These are phyloP conservation scores for Fomitopsis serialis DNA, from an alignment of 768 basidiomycete genomes.

Conservation along the genomic window DNA sequence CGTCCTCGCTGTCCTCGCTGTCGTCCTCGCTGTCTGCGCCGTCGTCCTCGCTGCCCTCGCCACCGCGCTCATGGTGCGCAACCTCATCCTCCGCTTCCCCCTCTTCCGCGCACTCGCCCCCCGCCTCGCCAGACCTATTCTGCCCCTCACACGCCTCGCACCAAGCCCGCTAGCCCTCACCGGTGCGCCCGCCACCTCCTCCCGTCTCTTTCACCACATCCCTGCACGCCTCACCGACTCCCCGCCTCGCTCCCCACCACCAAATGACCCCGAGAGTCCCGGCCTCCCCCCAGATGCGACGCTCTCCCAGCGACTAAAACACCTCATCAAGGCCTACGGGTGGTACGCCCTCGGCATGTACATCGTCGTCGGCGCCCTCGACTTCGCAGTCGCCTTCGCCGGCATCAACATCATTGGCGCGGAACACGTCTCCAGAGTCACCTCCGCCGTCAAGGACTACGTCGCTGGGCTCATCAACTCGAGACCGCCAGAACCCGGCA, in stretches of 20 bases:
- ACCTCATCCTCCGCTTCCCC: slow-evolving; percentile 41
- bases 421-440: slow-evolving; percentile 76
- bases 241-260: slow-evolving; percentile 27
- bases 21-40: background rate
- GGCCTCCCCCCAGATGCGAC: slow-evolving; percentile 43
- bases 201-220: slow-evolving; percentile 47
- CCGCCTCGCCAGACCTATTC: slow-evolving; percentile 36
- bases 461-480: slow-evolving; percentile 40
- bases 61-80: slow-evolving; percentile 11
- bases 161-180: slow-evolving; percentile 25
- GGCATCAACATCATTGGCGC: slow-evolving; percentile 86
- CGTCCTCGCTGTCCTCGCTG: background rate
- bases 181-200: slow-evolving; percentile 23
- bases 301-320: slow-evolving; percentile 67
- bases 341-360: slow-evolving; percentile 96
- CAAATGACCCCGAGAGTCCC: slow-evolving; percentile 15
- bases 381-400: slow-evolving; percentile 82
- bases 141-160: slow-evolving; percentile 41
- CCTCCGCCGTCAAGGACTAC: slow-evolving; percentile 49
- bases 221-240: slow-evolving; percentile 42
- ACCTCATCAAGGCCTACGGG: slow-evolving; percentile 87
- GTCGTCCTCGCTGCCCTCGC: background rate
- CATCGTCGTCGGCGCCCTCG: slow-evolving; percentile 61
- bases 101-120: slow-evolving; percentile 41
- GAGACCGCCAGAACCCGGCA: slow-evolving; percentile 59